Evolutionary conservation across 495 filamentous ascomycete genomes (phyloP), one percentile per base, ranked within the genome.

Genomic region (Pyrenula aspistea): DNA sequence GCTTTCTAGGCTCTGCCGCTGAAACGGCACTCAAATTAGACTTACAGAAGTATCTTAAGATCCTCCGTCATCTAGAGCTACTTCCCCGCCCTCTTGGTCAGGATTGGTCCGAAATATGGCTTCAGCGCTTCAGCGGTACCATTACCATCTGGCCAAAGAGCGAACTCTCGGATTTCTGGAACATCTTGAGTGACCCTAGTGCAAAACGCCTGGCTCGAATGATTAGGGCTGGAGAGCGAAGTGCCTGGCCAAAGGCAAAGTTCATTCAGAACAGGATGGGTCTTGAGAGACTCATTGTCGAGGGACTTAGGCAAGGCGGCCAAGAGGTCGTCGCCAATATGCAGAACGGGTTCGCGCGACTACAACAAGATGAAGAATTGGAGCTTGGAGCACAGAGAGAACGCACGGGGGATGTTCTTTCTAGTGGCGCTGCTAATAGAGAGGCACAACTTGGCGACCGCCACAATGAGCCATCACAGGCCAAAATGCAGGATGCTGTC

Each of bases 21-120:
- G 93, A 97, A 65, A 91, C 96, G 65, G 96, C 91, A 65, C 83
- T 97, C 70, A 95, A 95, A 65, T 80, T 96, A 12, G 93, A 97
- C 69, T 73, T 97, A 50, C 91, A 85, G 61, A 97, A 97, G 75
- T 98, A 92, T 90, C 81, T 98, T 21, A 91, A 91, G 65, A 89
- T 97, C 0, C 78, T 96, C 22, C 84, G 90, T 2, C 91, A 96
- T 64, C 73, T 97, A 0, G 93, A 98, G 63, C 78, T 98, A 4
- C 80, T 98, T 0, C 93, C 93, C 8, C 82, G 93, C 0, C 89
- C 88, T 0, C 62, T 96, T n/a, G 90, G 89, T 10, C 92, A 96
- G 67, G 94, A 98, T 67, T 98, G 93, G 93, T 87, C 82, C 55
- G 85, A 92, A 68, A 85, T 98, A 31, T 97, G 91, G 87, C 79